These are phyloP conservation scores for Blastobotrys robertii DNA, from an alignment of 805 yeast species.

Conservation along the genomic window DNA sequence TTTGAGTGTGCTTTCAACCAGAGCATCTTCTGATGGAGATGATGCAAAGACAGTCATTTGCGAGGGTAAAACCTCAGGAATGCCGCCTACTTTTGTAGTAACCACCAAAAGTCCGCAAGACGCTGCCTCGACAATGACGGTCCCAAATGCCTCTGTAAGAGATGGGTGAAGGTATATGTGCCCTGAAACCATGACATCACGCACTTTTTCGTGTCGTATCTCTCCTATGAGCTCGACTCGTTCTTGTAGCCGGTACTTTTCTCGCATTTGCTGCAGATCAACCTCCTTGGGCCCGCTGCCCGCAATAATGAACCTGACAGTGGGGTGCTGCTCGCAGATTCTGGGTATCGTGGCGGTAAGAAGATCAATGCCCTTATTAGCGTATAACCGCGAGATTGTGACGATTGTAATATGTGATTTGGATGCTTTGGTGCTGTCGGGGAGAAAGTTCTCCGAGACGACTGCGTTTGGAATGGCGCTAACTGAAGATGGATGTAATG, in stretches of 20 bases:
- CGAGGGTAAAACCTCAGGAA: constrained; percentile 88
- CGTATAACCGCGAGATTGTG: constrained; percentile 81
- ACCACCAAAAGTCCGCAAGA: constrained; percentile 90
- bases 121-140: constrained; percentile 95
- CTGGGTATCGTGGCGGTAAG: constrained; percentile 76
- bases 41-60: constrained; percentile 85
- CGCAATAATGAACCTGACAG: constrained; percentile 75
- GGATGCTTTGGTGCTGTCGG: constrained; percentile 26
- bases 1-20: constrained; percentile 58
- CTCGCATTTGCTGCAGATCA: constrained; percentile 93
- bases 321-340: constrained; percentile 53
- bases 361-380: constrained; percentile 94
- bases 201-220: constrained; percentile 82
- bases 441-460: constrained; percentile 65
- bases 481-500: constrained; percentile 64
- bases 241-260: constrained; percentile 73
- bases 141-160: constrained; percentile 95
- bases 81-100: constrained; percentile 94
- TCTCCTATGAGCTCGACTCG: constrained; percentile 79
- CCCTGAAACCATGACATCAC: constrained; percentile 88
- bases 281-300: constrained; percentile 96
- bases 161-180: constrained; percentile 91
- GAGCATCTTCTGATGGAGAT: constrained; percentile 73
- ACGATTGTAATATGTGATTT: constrained; percentile 61
- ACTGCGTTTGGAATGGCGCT: constrained; percentile 97